Conservation (phyloP, 371 early-diverging fungal species). For the Dichotomocladium elegans region DNA sequence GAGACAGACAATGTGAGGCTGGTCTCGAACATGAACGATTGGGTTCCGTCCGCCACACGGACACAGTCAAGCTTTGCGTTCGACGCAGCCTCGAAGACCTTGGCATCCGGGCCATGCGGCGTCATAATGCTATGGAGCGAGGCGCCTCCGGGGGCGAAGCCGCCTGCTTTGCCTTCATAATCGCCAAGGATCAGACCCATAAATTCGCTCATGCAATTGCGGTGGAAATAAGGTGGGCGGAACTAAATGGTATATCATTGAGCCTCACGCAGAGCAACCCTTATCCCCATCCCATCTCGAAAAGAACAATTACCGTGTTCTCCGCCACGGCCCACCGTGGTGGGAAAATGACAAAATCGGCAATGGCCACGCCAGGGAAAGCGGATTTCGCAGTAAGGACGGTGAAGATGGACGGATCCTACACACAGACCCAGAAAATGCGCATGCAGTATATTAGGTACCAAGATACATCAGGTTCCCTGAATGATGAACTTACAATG, state of each 20-base stretch:
- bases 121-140: constrained; percentile 86
- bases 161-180: constrained; percentile 93
- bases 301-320: constrained; percentile 66
- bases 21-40: constrained; percentile 97
- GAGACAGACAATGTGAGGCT: constrained; percentile 77
- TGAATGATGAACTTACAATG: constrained; percentile 43
- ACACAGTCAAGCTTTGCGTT: constrained; percentile 72
- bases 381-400: constrained; percentile 89
- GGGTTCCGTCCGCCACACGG: constrained; percentile 76
- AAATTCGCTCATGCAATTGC: constrained; percentile 95
- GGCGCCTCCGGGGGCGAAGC: constrained; percentile 92
- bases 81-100: constrained; percentile 75
- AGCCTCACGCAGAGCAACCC: not conserved
- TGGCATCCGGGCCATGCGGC: constrained; percentile 92
- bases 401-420: constrained; percentile 95
- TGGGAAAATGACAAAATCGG: constrained; percentile 97
- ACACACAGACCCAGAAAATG: too few species aligned
- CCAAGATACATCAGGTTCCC: not conserved
- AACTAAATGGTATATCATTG: constrained; percentile 45
- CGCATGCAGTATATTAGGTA: too few species aligned
- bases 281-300: not conserved
- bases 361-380: constrained; percentile 86
- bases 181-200: constrained; percentile 92
- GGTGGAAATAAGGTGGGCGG: constrained; percentile 95
- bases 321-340: constrained; percentile 95